These are phyloP conservation scores for Chytridiales sp. DNA, from an alignment of 371 early-diverging fungal species.

Conservation along the genomic window DNA sequence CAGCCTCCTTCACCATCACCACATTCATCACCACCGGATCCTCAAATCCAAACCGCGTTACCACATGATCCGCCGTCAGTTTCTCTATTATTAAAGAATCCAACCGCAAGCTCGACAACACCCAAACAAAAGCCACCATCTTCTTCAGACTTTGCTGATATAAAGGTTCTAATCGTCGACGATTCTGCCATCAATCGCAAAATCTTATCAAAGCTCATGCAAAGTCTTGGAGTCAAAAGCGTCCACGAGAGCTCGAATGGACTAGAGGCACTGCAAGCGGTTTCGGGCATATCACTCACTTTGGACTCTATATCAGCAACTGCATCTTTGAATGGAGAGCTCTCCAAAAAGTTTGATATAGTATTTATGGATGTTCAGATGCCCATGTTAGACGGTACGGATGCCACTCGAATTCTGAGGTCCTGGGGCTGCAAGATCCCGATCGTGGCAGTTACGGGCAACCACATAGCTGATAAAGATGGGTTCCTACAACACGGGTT, in stretches of 20 bases:
- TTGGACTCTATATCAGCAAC: neutral
- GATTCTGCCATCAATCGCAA: conserved; percentile 10
- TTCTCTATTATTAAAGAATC: no score
- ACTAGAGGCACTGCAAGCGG: conserved; percentile 9
- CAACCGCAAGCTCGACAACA: no score
- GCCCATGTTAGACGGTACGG: neutral
- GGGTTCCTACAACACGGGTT: neutral
- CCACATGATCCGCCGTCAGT: no score
- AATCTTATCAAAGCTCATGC: neutral
- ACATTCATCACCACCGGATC: no score
- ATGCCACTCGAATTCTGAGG: neutral
- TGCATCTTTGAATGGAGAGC: neutral
- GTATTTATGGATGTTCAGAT: conserved; percentile 30
- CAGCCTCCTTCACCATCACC: no score
- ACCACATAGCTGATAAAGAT: neutral
- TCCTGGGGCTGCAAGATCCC: conserved; percentile 4
- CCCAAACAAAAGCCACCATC: no score
- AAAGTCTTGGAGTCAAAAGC: neutral
- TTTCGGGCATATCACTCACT: no score
- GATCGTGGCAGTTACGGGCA: conserved; percentile 9
- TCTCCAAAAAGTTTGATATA: conserved; percentile 1
- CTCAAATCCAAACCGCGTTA: no score
- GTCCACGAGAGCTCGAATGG: conserved; percentile 13
- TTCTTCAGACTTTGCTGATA: no score
- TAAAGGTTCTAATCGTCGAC: conserved; percentile 8